These are phyloP conservation scores for Circinella minor DNA, from an alignment of 371 early-diverging fungal genomes.

Conservation along the genomic window DNA sequence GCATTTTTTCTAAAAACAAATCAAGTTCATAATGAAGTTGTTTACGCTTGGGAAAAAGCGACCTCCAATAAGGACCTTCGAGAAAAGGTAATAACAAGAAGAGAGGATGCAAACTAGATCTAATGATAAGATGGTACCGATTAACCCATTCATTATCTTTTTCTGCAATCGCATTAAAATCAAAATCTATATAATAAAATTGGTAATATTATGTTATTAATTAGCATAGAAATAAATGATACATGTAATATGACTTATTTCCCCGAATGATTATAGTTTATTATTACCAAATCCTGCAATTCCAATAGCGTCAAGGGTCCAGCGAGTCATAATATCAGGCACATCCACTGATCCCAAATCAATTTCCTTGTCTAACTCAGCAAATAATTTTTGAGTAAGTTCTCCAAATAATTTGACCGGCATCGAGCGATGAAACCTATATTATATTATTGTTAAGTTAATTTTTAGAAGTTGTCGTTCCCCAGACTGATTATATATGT, in stretches of 20 bases:
- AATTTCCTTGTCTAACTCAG: conserved; percentile 10
- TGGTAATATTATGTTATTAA: not conserved
- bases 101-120: not conserved
- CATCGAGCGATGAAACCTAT: conserved; percentile 25
- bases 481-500: no score
- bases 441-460: no score
- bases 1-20: conserved; percentile 13
- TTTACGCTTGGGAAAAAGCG: conserved; percentile 28
- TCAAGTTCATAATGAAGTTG: conserved; percentile 12
- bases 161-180: conserved; percentile 20
- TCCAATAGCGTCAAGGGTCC: conserved; percentile 44
- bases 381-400: conserved; percentile 16
- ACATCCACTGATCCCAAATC: not conserved
- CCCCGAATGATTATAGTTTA: not conserved
- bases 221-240: not conserved
- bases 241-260: not conserved
- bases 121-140: conserved; percentile 10
- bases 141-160: conserved; percentile 13
- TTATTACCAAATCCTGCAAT: conserved; percentile 33
- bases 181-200: conserved; percentile 8
- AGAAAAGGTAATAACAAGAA: conserved; percentile 11
- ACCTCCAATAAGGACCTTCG: conserved; percentile 10
- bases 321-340: conserved; percentile 21
- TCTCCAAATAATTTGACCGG: conserved; percentile 31
- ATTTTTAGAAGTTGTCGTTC: no score